Percentiles rank a stretch among this genome's conserved stretches.
Evolutionary conservation across 345 rosid species (phyloP).

Genomic region (Lumnitzera racemosa): DNA sequence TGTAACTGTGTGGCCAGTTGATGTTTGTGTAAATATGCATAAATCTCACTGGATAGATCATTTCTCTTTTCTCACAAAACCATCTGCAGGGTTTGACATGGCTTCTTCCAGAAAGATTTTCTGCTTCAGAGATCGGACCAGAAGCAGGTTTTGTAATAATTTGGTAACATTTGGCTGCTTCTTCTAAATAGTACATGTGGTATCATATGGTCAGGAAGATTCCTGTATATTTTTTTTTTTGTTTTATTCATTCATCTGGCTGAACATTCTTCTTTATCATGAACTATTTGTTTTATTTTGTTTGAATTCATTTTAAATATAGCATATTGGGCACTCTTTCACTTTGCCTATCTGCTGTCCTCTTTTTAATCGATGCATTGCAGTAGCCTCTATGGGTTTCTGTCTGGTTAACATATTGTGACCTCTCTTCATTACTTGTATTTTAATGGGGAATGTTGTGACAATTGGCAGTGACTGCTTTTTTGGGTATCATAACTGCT

Average conservation of each 20-base stretch:
- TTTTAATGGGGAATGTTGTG: constrained; percentile 15
- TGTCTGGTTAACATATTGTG: too few relatives aligned
- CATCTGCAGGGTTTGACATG: constrained; percentile 80
- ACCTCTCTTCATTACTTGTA: too few relatives aligned
- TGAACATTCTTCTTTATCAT: too few relatives aligned
- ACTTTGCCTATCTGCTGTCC: not conserved
- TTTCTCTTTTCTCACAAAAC: too few relatives aligned
- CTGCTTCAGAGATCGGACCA: constrained; percentile 87
- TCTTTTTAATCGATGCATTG: not conserved
- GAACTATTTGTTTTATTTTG: too few relatives aligned
- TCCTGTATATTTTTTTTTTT: not conserved
- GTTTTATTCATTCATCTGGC: not conserved
- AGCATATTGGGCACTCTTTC: too few relatives aligned
- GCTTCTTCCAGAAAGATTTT: constrained; percentile 93
- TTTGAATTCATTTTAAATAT: too few relatives aligned
- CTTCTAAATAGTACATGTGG: not conserved
- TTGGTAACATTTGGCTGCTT: constrained; percentile 62
- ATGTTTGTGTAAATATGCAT: too few relatives aligned
- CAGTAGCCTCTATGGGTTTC: too few relatives aligned
- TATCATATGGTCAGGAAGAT: not conserved
- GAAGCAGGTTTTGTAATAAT: constrained; percentile 98
- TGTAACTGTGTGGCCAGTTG: too few relatives aligned
- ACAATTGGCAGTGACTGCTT: constrained; percentile 59
- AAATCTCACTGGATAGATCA: too few relatives aligned
- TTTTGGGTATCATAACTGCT: constrained; percentile 79